phyloP scores from a whole-genome alignment of 2,329 filamentous ascomycete genomes.

The Calonectria honghensis region DNA sequence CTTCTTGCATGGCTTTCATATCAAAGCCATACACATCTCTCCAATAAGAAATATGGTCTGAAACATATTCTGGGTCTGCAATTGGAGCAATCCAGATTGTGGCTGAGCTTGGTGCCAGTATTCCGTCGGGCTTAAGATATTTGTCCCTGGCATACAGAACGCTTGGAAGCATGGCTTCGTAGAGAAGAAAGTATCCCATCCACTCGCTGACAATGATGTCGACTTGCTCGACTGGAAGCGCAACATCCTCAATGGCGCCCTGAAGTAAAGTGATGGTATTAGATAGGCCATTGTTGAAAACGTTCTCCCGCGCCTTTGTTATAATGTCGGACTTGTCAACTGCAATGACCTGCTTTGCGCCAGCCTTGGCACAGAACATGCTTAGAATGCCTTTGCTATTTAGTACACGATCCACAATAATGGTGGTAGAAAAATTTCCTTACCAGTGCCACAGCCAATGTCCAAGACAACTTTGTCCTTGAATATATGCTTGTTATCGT shows the following conservation, averaged over 20 bases:
- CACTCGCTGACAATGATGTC: conserved; percentile 98
- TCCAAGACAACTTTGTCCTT: conserved; percentile 91
- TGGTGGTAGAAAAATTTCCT: conserved; percentile 52
- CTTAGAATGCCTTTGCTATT: conserved; percentile 81
- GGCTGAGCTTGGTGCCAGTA: conserved; percentile 91
- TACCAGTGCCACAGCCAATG: conserved; percentile 87
- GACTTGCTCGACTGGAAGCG: conserved; percentile 84
- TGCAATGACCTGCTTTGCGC: conserved; percentile 89
- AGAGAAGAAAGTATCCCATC: conserved; percentile 97
- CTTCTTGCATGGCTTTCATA: conserved; percentile 91
- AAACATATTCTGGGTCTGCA: conserved; percentile 84
- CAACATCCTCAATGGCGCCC: conserved; percentile 92
- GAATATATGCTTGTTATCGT: conserved; percentile 91
- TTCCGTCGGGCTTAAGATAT: conserved; percentile 86
- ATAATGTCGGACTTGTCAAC: conserved; percentile 96
- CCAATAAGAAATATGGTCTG: conserved; percentile 90
- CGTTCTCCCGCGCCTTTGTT: conserved; percentile 87
- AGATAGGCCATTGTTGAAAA: conserved; percentile 86
- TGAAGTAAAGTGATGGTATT: conserved; percentile 85
- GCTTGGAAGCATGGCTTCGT: conserved; percentile 96
- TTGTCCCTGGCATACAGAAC: conserved; percentile 91
- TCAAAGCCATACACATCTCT: conserved; percentile 95
- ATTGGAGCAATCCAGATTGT: conserved; percentile 89
- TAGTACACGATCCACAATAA: neutral
- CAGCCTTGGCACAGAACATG: conserved; percentile 95